phyloP scores from a whole-genome alignment of 1,284 basidiomycete genomes.

The Phellinidium pouzarii region DNA sequence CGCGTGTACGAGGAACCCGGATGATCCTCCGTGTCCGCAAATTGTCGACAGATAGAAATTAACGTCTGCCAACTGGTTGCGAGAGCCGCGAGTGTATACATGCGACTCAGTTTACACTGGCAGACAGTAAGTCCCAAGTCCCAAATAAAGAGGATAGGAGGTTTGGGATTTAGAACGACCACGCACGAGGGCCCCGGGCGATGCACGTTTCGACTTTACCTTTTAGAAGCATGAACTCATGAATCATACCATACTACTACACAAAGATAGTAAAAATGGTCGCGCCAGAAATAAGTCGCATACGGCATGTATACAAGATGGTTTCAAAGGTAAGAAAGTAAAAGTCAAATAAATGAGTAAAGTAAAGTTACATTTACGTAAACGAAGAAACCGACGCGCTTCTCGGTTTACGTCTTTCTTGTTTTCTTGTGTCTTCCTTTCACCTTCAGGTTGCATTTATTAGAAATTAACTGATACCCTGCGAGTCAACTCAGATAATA shows the following conservation, averaged over 20 bases:
- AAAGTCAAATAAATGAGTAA: background rate
- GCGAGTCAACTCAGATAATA: too few species aligned
- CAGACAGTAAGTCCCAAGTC: background rate
- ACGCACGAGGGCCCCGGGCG: background rate
- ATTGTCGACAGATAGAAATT: too few species aligned
- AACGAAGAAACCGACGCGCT: background rate
- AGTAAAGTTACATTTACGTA: background rate
- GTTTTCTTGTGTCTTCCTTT: background rate
- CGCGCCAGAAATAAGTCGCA: background rate
- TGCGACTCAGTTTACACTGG: background rate
- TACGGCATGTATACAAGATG: too few species aligned
- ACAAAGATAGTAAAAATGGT: too few species aligned
- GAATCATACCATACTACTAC: too few species aligned
- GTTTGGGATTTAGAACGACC: background rate
- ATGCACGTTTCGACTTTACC: background rate
- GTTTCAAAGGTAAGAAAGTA: background rate
- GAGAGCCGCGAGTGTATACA: too few species aligned
- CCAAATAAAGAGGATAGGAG: background rate
- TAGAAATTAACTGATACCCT: too few species aligned
- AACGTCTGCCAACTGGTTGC: too few species aligned
- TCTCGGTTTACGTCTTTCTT: background rate
- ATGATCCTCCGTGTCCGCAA: background rate
- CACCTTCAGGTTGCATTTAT: background rate
- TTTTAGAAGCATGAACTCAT: too few species aligned
- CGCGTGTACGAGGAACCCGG: background rate